Evolutionary conservation across 768 basidiomycete species (phyloP).

Genomic region (Coprinopsis sp.): DNA sequence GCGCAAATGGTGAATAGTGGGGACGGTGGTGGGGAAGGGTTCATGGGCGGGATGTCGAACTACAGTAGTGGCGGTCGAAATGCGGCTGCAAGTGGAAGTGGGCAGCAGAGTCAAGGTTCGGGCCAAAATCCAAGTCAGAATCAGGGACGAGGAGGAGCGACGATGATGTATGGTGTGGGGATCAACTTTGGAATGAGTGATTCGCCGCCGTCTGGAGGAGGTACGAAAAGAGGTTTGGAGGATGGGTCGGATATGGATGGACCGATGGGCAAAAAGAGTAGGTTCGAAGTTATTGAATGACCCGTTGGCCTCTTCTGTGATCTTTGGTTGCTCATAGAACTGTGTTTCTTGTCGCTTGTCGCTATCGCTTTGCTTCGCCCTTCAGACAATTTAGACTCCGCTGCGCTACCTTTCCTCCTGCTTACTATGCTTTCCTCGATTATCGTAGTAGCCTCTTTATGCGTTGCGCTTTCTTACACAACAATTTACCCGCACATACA

Average conservation of each 20-base stretch:
- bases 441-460: too few relatives aligned
- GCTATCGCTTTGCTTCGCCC: background rate
- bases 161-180: slow-evolving; percentile 16
- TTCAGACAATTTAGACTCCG: background rate
- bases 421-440: too few relatives aligned
- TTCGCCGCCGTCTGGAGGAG: too few relatives aligned
- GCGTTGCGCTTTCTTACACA: too few relatives aligned
- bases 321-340: background rate
- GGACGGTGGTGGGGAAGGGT: slow-evolving; percentile 48
- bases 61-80: background rate
- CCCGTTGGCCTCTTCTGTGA: background rate
- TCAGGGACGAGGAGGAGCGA: slow-evolving; percentile 7
- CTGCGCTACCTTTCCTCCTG: too few relatives aligned
- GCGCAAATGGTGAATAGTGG: slow-evolving; percentile 67
- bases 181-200: slow-evolving; percentile 24
- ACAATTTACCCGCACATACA: too few relatives aligned
- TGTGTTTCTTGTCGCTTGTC: background rate
- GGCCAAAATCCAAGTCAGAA: background rate
- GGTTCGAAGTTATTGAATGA: slow-evolving; percentile 60
- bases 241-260: background rate
- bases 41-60: slow-evolving; percentile 10
- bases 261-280: slow-evolving; percentile 46
- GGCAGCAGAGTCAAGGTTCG: slow-evolving; percentile 7
- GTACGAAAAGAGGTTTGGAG: too few relatives aligned
- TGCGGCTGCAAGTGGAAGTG: slow-evolving; percentile 4